These are phyloP conservation scores for Melaleuca quinquenervia DNA, from an alignment of 345 rosid species.

Conservation along the genomic window DNA sequence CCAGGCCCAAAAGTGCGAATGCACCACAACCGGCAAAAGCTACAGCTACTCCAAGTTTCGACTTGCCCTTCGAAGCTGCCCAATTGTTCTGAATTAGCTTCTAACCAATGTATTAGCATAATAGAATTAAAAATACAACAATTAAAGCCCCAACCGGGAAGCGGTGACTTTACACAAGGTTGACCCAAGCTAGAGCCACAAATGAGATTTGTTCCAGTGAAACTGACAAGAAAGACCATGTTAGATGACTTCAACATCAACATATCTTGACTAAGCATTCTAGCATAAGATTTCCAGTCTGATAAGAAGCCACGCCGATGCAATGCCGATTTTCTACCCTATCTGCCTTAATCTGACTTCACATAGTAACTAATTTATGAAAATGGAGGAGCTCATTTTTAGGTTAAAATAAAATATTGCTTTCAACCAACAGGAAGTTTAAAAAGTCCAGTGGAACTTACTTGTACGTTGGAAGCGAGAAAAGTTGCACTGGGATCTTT, in stretches of 20 bases:
- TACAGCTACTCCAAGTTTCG: conserved; percentile 44
- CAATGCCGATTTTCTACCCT: background rate
- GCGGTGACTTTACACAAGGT: conserved; percentile 59
- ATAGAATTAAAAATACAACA: background rate
- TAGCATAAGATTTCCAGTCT: background rate
- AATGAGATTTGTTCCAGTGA: conserved; percentile 49
- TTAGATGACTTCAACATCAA: background rate
- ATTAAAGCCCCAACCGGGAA: conserved; percentile 34
- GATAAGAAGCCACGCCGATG: background rate
- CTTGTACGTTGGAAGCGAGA: conserved; percentile 62
- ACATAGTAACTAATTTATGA: background rate
- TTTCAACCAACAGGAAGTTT: background rate
- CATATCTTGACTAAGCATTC: background rate
- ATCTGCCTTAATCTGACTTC: background rate
- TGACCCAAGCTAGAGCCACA: conserved; percentile 62
- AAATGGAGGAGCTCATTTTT: background rate
- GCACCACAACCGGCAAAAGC: conserved; percentile 47
- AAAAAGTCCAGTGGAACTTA: conserved; percentile 14
- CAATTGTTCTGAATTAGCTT: background rate
- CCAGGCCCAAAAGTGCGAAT: conserved; percentile 29
- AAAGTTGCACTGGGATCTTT: conserved; percentile 47
- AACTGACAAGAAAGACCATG: conserved; percentile 27
- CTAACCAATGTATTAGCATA: background rate
- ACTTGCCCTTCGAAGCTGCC: conserved; percentile 45
- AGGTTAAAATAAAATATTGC: background rate